phyloP scores from a whole-genome alignment of 164 flowering plant genomes.

The Hamamelis virginiana region DNA sequence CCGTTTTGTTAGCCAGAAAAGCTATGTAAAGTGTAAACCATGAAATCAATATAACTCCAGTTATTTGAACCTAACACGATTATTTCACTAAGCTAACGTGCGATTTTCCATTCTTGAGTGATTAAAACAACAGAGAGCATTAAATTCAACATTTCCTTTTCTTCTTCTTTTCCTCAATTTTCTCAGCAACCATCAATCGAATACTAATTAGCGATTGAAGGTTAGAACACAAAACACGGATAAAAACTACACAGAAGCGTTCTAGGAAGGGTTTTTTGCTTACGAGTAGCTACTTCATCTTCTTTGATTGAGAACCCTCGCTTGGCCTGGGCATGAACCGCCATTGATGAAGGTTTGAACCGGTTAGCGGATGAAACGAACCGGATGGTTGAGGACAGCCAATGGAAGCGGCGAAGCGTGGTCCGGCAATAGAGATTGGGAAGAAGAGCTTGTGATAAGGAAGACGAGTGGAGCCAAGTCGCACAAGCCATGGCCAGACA shows the following conservation, averaged over 20 bases:
- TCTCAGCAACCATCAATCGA: not conserved
- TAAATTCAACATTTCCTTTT: too few species aligned
- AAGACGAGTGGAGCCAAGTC: conserved; percentile 21
- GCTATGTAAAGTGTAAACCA: too few species aligned
- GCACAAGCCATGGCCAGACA: conserved; percentile 30
- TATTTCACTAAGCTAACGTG: too few species aligned
- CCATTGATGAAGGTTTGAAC: conserved; percentile 11
- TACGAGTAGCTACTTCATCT: conserved; percentile 51
- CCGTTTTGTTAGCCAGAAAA: too few species aligned
- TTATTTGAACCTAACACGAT: too few species aligned
- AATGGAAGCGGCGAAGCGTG: conserved; percentile 10
- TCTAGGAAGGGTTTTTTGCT: too few species aligned
- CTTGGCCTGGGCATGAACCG: conserved; percentile 40
- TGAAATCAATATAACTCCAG: too few species aligned
- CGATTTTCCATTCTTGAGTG: too few species aligned
- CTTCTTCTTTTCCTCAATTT: not conserved
- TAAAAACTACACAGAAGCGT: too few species aligned
- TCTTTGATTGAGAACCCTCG: conserved; percentile 38
- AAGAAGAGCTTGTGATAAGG: conserved; percentile 24
- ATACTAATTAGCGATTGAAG: not conserved
- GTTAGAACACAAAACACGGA: too few species aligned
- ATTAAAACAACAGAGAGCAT: too few species aligned
- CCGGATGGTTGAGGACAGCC: conserved; percentile 18
- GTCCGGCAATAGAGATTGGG: conserved; percentile 25
- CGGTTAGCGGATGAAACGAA: conserved; percentile 12